Conservation (phyloP, 306 rosid genomes). For the Psophocarpus tetragonolobus region DNA sequence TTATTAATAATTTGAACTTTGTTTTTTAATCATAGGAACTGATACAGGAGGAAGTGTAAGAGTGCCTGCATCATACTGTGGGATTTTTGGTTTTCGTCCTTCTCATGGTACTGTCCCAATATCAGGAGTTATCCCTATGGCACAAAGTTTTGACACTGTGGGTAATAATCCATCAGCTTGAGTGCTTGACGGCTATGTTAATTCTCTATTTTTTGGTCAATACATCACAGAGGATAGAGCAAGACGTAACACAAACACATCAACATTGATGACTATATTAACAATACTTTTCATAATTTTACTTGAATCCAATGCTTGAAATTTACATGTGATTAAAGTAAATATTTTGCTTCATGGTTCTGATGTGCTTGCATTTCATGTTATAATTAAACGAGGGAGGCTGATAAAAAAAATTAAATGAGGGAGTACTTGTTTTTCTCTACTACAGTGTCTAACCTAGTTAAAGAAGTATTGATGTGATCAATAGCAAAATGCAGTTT, state of each 20-base stretch:
- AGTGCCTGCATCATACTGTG: constrained; percentile 89
- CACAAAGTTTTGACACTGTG: constrained; percentile 89
- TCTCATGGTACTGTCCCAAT: constrained; percentile 70
- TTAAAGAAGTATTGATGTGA: neutral
- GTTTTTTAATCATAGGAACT: constrained; percentile 54
- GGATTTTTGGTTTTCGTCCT: constrained; percentile 92
- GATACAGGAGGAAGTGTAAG: constrained; percentile 97
- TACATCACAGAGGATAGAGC: neutral
- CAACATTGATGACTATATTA: neutral
- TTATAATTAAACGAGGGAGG: neutral
- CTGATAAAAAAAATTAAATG: too few relatives aligned
- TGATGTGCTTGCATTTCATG: neutral
- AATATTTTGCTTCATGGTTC: neutral
- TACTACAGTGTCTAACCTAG: neutral
- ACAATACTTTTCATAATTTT: neutral
- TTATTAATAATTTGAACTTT: neutral
- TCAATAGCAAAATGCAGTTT: neutral
- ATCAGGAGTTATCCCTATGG: constrained; percentile 78
- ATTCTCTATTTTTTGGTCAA: neutral
- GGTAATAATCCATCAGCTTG: constrained; percentile 51
- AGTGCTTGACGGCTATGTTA: constrained; percentile 16
- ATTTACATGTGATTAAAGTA: neutral
- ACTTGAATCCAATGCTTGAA: neutral
- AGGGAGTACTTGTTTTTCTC: constrained; percentile 3
- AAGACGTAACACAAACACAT: neutral